phyloP scores from a whole-genome alignment of 2,329 filamentous ascomycete genomes.

The Pleoardoris graminearum region DNA sequence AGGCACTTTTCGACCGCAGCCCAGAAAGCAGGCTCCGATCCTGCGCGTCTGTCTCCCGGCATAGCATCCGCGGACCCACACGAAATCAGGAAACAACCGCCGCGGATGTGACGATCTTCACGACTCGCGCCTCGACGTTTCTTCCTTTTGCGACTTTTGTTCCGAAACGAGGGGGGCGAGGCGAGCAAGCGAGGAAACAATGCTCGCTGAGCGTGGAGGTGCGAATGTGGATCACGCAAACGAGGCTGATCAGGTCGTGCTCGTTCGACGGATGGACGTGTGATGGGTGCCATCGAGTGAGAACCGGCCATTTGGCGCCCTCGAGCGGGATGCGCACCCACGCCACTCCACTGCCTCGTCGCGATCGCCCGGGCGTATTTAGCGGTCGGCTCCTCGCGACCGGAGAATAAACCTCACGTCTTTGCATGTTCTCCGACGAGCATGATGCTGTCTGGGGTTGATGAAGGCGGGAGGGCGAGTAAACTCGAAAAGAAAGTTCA shows the following conservation, averaged over 20 bases:
- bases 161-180: slow-evolving; percentile 5
- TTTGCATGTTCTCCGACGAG: too few relatives aligned
- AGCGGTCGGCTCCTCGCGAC: not conserved
- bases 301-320: slow-evolving; percentile 11
- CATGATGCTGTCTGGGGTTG: not conserved
- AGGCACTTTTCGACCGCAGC: not conserved
- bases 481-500: not conserved
- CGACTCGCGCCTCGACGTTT: slow-evolving; percentile 7
- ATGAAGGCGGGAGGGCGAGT: not conserved
- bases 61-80: not conserved
- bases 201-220: too few relatives aligned
- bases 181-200: not conserved
- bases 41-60: not conserved
- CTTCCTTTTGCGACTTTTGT: not conserved
- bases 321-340: not conserved
- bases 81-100: too few relatives aligned
- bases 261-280: too few relatives aligned
- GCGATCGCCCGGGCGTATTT: not conserved
- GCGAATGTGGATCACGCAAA: too few relatives aligned
- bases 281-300: slow-evolving; percentile 8
- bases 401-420: not conserved
- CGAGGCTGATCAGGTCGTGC: too few relatives aligned
- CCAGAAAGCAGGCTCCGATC: not conserved
- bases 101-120: not conserved
- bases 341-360: not conserved